Evolutionary conservation across 1,284 basidiomycete genomes (phyloP), one percentile per base, ranked within the genome.

Genomic region (Crucibulum cyathiforme): DNA sequence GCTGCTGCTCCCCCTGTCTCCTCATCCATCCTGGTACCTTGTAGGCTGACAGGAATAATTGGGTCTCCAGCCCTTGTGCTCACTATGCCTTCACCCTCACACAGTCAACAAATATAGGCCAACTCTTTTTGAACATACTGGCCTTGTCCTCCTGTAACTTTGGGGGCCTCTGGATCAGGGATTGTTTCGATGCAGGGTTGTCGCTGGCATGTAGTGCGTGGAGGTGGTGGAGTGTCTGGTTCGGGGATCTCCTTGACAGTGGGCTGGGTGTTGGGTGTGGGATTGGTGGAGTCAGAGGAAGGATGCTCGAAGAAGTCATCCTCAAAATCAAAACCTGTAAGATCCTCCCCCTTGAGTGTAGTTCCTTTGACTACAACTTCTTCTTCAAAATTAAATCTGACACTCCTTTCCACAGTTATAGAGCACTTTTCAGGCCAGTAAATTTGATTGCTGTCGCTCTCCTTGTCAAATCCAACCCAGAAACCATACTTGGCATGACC

Each of bases 401-500:
- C 56, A 39, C 64, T 66, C 1, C 57, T 51, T 37, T 68, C 61
- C 5, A 60, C 48, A 38, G 56, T 54, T 5, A 67, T 61, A n/a
- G 36, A 57, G 7, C 43, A 12, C 9, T 41, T 56, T 34, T 62
- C 64, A 1, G 58, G 59, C 62, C 64, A 67, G 52, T 64, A 67
- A 2, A 67, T 52, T 17, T 58, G 36, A 15, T 41, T n/a, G 3
- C 64, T 60, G 6, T 61, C 58, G 19, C 54, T 61, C 3, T 39
- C 43, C 12, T 64, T 54, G 53, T 64, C 61, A 52, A 62, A 48
- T 10, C 65, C 65, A 31, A 64, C 17, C 65, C 65, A 67, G 13
- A 55, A 54, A 8, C 59, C 63, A 19, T 60, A 38, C 10, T 41
- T 37, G 4, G 55, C 48, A 2, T 45, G 41, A 37, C 59, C 59